Evolutionary conservation across 2,329 filamentous ascomycete genomes (phyloP).

Genomic region (Sporothrix variecibatus): DNA sequence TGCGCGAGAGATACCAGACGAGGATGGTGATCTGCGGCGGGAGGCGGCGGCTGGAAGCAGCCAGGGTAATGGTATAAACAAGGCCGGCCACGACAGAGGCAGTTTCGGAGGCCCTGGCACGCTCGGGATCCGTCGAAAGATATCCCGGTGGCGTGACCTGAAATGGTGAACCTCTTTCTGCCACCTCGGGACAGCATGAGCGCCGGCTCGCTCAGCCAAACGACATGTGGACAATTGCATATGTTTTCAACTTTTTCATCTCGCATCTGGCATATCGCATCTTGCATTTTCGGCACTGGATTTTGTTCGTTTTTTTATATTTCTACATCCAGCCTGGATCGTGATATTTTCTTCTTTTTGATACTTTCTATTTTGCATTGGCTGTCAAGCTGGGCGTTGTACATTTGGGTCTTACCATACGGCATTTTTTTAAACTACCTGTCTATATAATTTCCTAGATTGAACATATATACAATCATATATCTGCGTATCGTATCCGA

Average conservation of each 20-base stretch:
- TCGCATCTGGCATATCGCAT: not conserved
- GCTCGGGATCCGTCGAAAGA: constrained; percentile 26
- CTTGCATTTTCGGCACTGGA: not conserved
- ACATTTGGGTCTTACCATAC: not conserved
- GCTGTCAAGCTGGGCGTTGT: not conserved
- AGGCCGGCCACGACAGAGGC: not conserved
- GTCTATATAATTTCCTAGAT: not conserved
- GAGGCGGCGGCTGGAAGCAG: not conserved
- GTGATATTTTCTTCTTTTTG: not conserved
- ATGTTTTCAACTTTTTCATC: not conserved
- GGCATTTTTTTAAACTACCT: not conserved
- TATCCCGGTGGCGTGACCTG: constrained; percentile 28
- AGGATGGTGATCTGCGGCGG: not conserved
- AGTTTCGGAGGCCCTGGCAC: not conserved
- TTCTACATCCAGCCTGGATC: not conserved
- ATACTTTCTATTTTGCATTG: not conserved
- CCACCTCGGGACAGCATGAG: not conserved
- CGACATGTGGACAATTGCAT: not conserved
- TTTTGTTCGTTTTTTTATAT: too few relatives aligned
- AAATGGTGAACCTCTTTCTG: not conserved
- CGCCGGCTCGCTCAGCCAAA: not conserved
- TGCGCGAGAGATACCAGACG: constrained; percentile 27
- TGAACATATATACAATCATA: not conserved
- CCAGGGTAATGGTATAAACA: not conserved
- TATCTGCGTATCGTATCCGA: not conserved